Evolutionary conservation across 1,284 basidiomycete species (phyloP), one percentile per base, ranked within the genome.

Genomic region (Papiliotrema flavescens): DNA sequence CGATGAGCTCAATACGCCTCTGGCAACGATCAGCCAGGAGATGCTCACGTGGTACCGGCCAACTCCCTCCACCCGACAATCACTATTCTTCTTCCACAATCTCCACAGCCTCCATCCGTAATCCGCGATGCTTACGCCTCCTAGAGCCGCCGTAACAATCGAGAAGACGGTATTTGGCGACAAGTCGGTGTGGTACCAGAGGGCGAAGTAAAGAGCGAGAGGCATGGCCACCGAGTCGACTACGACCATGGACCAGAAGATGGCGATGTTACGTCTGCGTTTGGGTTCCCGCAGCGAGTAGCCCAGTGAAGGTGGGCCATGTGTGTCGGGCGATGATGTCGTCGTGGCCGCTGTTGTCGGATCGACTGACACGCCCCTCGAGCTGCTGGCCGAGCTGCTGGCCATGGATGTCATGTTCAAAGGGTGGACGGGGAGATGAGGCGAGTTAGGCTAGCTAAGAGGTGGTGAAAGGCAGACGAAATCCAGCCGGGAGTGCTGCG

Each of bases 191-290:
- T 46, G 32, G 34, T 50, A 50, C 48, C 41, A 50, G 15, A 54
- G 24, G 3, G 15, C 53, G 41, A 54, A 54, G 34, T 54, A 54
- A 9, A 54, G 34, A 7, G 24, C 22, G 37, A 54, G 43, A 32
- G 53, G 53, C 53, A 54, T 49, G 22, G 36, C 41, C 7, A 50
- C 48, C 22, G 53, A 54, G 24, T 54, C 53, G 24, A 54, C 34
- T 4, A 50, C 22, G 45, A 54, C 41, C 11, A 54, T 23, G 5
- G 23, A 42, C 53, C 53, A 54, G 48, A 54, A 49, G n/a, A 54
- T 28, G 9, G 36, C 19, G 14, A 54, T 54, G 42, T 37, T 49
- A 19, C 26, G 41, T 22, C 26, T 36, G 19, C 47, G 47, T 17
- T 48, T 28, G n/a, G 23, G 14, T 3, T 47, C 37, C 14, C 19